Evolutionary conservation across 192 early-diverging fungal species (phyloP).

Genomic region (Coemansia sp.): DNA sequence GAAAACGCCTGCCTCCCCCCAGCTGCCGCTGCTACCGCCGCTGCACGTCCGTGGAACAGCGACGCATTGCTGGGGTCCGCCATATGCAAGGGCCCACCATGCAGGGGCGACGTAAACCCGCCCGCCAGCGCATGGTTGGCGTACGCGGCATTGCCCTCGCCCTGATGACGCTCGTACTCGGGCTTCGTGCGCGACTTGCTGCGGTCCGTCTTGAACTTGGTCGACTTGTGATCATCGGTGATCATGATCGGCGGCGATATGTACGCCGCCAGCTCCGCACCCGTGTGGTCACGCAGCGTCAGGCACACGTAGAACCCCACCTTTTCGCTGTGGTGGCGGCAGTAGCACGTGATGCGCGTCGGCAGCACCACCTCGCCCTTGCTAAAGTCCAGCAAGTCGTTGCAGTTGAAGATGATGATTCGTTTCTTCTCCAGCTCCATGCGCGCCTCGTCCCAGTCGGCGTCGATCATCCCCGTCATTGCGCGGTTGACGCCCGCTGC

Average conservation of each 20-base stretch:
- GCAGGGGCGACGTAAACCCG: slow-evolving; percentile 31
- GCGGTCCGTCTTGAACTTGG: slow-evolving; percentile 61
- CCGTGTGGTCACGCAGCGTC: slow-evolving; percentile 66
- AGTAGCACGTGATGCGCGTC: slow-evolving; percentile 95
- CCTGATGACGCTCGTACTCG: slow-evolving; percentile 53
- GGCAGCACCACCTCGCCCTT: slow-evolving; percentile 87
- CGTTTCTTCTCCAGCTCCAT: slow-evolving; percentile 74
- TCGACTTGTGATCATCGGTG: slow-evolving; percentile 96
- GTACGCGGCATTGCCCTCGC: slow-evolving; percentile 38
- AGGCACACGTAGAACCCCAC: slow-evolving; percentile 89
- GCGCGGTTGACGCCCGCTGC: slow-evolving; percentile 38
- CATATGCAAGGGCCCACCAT: slow-evolving; percentile 3
- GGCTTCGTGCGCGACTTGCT: slow-evolving; percentile 53
- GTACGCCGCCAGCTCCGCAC: slow-evolving; percentile 70
- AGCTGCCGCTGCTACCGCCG: neutral
- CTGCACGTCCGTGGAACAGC: neutral
- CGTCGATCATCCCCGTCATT: slow-evolving; percentile 58
- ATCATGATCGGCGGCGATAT: slow-evolving; percentile 93
- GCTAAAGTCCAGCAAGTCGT: slow-evolving; percentile 80
- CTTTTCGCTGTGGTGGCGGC: slow-evolving; percentile 93
- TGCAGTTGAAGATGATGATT: slow-evolving; percentile 88
- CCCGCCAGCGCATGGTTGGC: slow-evolving; percentile 47
- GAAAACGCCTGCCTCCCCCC: slow-evolving; percentile 46
- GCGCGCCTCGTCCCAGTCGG: slow-evolving; percentile 64
- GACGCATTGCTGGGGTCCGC: slow-evolving; percentile 4